Evolutionary conservation across 345 rosid genomes (phyloP).

Genomic region (Eucalyptus tenuipes): DNA sequence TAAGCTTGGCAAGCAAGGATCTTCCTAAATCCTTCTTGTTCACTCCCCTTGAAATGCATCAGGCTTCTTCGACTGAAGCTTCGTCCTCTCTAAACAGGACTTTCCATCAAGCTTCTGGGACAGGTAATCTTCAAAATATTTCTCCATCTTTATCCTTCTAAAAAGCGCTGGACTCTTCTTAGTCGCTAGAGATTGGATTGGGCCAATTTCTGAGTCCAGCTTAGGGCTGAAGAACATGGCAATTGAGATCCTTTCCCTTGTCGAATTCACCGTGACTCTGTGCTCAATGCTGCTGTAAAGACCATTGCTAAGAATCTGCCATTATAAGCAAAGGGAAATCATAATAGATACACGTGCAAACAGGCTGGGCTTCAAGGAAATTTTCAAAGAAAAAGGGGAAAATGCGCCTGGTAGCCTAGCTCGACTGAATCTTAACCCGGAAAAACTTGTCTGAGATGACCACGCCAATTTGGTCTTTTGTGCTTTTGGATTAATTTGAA

Average conservation of each 20-base stretch:
- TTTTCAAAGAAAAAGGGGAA: neutral
- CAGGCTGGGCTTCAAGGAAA: neutral
- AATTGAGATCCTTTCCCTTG: neutral
- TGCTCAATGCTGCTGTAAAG: constrained; percentile 4
- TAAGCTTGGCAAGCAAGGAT: neutral
- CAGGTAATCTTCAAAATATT: neutral
- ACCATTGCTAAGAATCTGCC: constrained; percentile 3
- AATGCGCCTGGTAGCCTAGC: neutral
- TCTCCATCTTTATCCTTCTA: neutral
- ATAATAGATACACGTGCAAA: neutral
- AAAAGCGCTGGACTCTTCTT: neutral
- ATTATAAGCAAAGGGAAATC: neutral
- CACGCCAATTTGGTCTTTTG: neutral
- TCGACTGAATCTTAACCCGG: neutral
- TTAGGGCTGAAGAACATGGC: neutral
- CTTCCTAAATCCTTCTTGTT: neutral
- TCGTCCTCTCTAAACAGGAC: neutral
- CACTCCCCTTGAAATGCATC: neutral
- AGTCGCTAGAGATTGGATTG: neutral
- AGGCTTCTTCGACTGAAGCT: neutral
- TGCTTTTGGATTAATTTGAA: neutral
- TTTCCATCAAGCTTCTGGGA: neutral
- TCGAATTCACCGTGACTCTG: neutral
- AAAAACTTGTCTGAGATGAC: neutral
- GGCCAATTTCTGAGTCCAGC: constrained; percentile 3